Base-by-base conservation (phyloP, 1,284 basidiomycete species). In the Ustilago cynodontis region DNA sequence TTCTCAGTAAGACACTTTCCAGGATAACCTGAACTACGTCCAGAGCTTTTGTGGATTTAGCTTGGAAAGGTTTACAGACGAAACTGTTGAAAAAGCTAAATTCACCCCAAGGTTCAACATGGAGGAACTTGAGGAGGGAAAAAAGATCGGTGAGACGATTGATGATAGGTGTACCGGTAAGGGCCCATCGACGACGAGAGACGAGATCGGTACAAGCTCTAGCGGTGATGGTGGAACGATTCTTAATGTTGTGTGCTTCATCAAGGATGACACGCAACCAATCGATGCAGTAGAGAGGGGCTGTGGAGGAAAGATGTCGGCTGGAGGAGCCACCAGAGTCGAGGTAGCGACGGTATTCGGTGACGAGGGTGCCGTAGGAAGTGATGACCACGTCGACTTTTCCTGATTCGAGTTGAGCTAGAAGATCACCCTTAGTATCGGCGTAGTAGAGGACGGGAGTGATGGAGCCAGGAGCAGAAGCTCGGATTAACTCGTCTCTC, bases 221-320 rank as follows among this genome's bases (percentile, higher is more conserved):
- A 0, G 96, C 94, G 11, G 93, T 93, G 84, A 94, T 92, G 69
- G 95, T 97, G 1, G 90, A 90, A 14, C 95, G 90, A 39, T 93
- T 95, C 87, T 98, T 98, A 88, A 95, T 97, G 75, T 93, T 91
- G 86, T 99, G 96, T 2, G 96, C 96, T 86, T 98, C 94, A 82
- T 97, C 94, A 5, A 87, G 76, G 35, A 86, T 83, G 18, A 86
- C 69, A 1, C 83, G 78, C 29, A 79, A 71, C 85, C 84, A 86
- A 10, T 71, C 72, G 49, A 83, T 78, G 29, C 70, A 76, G 67
- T 80, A 85, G 5, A 86, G 78, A 1, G 80, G 76, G 1, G 77
- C 75, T 0, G 53, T 56, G 20, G 24, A 59, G 20, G 71, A 57
- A 0, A 72, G 52, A 56, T 74, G 63, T 2, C 69, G 71, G 20